Conservation (phyloP, 495 filamentous ascomycete genomes). For the Penicillium bialowiezense region DNA sequence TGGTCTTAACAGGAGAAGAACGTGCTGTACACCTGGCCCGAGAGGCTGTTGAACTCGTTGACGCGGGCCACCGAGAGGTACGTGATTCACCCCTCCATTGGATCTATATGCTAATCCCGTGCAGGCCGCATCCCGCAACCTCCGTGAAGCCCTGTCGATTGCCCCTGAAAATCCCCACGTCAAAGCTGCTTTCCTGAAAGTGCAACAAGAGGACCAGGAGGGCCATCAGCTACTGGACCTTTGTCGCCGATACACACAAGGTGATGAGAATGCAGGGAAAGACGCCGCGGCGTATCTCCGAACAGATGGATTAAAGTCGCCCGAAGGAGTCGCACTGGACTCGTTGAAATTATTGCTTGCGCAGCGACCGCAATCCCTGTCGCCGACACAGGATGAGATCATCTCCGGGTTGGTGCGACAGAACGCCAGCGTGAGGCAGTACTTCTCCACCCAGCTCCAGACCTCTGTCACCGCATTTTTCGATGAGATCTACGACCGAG, state of each 20-base stretch:
- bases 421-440: slow-evolving; percentile 52
- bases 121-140: slow-evolving; percentile 56
- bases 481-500: slow-evolving; percentile 55
- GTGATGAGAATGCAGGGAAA: slow-evolving; percentile 55
- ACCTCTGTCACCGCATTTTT: slow-evolving; percentile 53
- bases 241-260: slow-evolving; percentile 51
- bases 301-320: slow-evolving; percentile 49
- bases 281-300: slow-evolving; percentile 55
- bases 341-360: slow-evolving; percentile 54
- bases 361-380: slow-evolving; percentile 35
- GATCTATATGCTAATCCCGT: neutral
- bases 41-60: slow-evolving; percentile 50
- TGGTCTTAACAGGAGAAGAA: slow-evolving; percentile 48
- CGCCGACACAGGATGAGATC: slow-evolving; percentile 52
- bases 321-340: slow-evolving; percentile 50
- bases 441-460: slow-evolving; percentile 49
- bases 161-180: slow-evolving; percentile 54
- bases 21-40: slow-evolving; percentile 48
- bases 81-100: neutral
- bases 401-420: slow-evolving; percentile 58
- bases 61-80: slow-evolving; percentile 50
- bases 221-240: slow-evolving; percentile 49
- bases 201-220: slow-evolving; percentile 50
- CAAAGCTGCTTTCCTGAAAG: slow-evolving; percentile 49
- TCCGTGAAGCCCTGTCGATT: slow-evolving; percentile 62